Base-by-base conservation (phyloP, 1,284 basidiomycete genomes). In the Cryptococcus sp. region DNA sequence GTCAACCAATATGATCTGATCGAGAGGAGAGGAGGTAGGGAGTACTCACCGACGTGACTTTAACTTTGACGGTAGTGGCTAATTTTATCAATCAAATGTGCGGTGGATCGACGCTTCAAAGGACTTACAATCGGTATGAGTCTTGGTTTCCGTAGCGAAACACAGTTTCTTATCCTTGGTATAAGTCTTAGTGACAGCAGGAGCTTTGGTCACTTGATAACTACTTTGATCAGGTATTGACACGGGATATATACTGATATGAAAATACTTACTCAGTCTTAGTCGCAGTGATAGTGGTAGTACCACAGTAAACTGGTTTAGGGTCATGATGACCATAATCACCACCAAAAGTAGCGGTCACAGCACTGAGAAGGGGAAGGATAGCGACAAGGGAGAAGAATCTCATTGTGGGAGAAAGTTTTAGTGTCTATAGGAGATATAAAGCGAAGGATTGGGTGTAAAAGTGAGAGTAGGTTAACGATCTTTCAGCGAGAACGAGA, bases 111-210 rank as follows among this genome's bases (percentile, higher is more conserved):
- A 38, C 6, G 8, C 7, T 30, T 38, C 34, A 38, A 36, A 48
- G 36, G 4, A 43, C 53, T 54, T 32, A 54, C 53, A 46, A 11
- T 8, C 37, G 5, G 32, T 36, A 23, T 14, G 8, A n/a, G 46
- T 45, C 14, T 49, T 48, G 36, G 46, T 49, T 31, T 49, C 37
- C 31, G 47, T 54, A 13, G 46, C 23, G 53, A 49, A 54, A 31
- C 53, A 54, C 37, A 54, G 15, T 4, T 13, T 35, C 38, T 54
- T 49, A 8, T 54, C 32, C 11, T 54, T 54, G 36, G 46, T 49
- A 33, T 36, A 31, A 13, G 53, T 54, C 36, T 49, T 49, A 38
- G 46, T 54, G 30, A 54, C 47, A 33, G 46, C 37, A n/a, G 53
- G 53, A 10, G 47, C 53, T 30, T 45, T 42, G 3, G 47, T 34